Evolutionary conservation across 768 basidiomycete species (phyloP).

Genomic region (Dentipellis sp.): DNA sequence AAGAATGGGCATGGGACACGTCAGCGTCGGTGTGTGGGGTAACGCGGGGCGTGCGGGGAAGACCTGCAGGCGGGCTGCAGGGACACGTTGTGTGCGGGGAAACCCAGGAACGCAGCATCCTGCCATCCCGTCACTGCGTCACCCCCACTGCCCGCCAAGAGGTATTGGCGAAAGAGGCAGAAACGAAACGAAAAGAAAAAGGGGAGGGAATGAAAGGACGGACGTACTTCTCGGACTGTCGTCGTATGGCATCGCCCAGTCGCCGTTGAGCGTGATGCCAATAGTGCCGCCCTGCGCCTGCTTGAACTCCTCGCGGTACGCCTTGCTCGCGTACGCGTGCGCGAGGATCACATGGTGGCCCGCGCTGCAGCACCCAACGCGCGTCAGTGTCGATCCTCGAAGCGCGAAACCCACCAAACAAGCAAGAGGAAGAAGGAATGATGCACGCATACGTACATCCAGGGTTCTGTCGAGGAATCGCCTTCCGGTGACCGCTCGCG

Average conservation of each 20-base stretch:
- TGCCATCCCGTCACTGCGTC: background rate
- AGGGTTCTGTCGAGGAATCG: constrained; percentile 57
- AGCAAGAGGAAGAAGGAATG: background rate
- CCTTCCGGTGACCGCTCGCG: constrained; percentile 49
- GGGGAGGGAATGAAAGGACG: background rate
- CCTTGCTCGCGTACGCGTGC: constrained; percentile 57
- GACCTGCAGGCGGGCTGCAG: no score
- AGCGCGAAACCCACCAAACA: background rate
- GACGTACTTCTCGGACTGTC: constrained; percentile 55
- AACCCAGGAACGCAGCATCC: no score
- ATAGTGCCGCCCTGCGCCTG: constrained; percentile 52
- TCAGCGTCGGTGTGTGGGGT: no score
- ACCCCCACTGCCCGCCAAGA: background rate
- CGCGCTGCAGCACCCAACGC: constrained; percentile 31
- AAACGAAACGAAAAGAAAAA: background rate
- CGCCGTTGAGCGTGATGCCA: constrained; percentile 74
- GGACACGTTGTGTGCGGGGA: no score
- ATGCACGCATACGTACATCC: constrained; percentile 40
- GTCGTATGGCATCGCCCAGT: constrained; percentile 70
- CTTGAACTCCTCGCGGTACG: constrained; percentile 63
- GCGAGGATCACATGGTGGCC: constrained; percentile 61
- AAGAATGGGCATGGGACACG: background rate
- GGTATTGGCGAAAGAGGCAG: no score
- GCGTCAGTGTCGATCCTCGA: background rate
- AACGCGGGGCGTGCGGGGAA: no score